Evolutionary conservation across 805 yeast genomes (phyloP).

Genomic region (Maudiozyma serrabonitensis): DNA sequence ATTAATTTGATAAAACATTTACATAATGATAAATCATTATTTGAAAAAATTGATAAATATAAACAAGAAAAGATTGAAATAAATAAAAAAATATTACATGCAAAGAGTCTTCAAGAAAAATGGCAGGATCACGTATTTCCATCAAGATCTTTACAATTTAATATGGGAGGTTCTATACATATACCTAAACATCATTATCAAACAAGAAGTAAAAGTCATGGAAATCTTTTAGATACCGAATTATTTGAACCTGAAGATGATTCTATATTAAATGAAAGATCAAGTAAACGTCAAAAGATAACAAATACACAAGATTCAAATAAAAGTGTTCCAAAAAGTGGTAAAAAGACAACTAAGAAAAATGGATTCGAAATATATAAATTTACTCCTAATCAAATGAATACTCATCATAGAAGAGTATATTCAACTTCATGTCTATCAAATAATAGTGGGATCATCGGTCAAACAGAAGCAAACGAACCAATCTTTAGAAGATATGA

Average conservation of each 20-base stretch:
- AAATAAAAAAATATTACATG: conserved; percentile 18
- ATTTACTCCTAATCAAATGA: conserved; percentile 17
- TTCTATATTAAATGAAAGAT: neutral
- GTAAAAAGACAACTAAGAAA: neutral
- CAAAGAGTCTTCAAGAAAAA: neutral
- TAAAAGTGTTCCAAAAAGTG: neutral
- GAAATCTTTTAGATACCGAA: conserved; percentile 13
- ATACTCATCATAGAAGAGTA: conserved; percentile 25
- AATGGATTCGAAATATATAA: conserved; percentile 9
- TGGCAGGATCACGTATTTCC: neutral
- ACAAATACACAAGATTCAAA: neutral
- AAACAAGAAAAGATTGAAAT: conserved; percentile 8
- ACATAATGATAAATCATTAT: conserved; percentile 27
- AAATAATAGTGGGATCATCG: conserved; percentile 41
- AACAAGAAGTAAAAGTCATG: conserved; percentile 28
- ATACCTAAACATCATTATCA: conserved; percentile 22
- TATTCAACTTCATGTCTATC: conserved; percentile 32
- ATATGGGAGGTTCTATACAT: neutral
- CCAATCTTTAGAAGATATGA: conserved; percentile 61
- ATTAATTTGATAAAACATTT: conserved; percentile 40
- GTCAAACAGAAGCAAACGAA: conserved; percentile 30
- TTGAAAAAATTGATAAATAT: conserved; percentile 15
- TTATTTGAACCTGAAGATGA: conserved; percentile 1
- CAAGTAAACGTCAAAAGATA: neutral
- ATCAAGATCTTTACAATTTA: neutral